Evolutionary conservation across 768 basidiomycete species (phyloP).

Genomic region (Tulasnella sp.): DNA sequence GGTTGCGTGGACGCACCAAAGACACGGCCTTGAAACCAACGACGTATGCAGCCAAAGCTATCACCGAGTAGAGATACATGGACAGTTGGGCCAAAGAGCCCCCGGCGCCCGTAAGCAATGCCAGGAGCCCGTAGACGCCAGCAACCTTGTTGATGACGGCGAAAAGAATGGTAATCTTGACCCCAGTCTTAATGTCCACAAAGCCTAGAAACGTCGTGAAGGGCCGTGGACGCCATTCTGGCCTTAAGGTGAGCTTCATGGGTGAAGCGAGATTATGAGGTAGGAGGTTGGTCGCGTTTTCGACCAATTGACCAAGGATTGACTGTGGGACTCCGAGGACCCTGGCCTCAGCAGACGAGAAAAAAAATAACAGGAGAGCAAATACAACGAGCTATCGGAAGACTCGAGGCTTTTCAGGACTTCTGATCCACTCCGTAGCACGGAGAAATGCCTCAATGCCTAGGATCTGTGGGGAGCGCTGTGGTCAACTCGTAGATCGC

Average conservation of each 20-base stretch:
- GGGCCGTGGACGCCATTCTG: slow-evolving; percentile 71
- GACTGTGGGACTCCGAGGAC: slow-evolving; percentile 8
- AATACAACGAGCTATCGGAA: not conserved
- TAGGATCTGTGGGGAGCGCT: not conserved
- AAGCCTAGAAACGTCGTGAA: slow-evolving; percentile 78
- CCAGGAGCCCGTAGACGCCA: slow-evolving; percentile 93
- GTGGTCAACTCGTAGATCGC: not conserved
- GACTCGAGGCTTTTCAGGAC: not conserved
- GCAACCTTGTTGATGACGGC: slow-evolving; percentile 97
- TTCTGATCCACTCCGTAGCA: not conserved
- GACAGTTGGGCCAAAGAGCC: slow-evolving; percentile 89
- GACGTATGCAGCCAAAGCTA: slow-evolving; percentile 70
- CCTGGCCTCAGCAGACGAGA: not conserved
- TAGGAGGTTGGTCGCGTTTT: slow-evolving; percentile 13
- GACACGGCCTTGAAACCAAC: slow-evolving; percentile 89
- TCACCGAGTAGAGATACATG: slow-evolving; percentile 88
- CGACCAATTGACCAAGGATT: slow-evolving; percentile 13
- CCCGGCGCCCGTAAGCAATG: slow-evolving; percentile 66
- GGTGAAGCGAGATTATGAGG: not conserved
- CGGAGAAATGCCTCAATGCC: not conserved
- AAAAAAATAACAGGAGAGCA: not conserved
- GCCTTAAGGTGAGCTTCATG: slow-evolving; percentile 30
- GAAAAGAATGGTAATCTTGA: slow-evolving; percentile 81
- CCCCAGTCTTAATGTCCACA: slow-evolving; percentile 90
- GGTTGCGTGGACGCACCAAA: slow-evolving; percentile 53